Base-by-base conservation (phyloP, 768 basidiomycete species). In the Mycena amicta region DNA sequence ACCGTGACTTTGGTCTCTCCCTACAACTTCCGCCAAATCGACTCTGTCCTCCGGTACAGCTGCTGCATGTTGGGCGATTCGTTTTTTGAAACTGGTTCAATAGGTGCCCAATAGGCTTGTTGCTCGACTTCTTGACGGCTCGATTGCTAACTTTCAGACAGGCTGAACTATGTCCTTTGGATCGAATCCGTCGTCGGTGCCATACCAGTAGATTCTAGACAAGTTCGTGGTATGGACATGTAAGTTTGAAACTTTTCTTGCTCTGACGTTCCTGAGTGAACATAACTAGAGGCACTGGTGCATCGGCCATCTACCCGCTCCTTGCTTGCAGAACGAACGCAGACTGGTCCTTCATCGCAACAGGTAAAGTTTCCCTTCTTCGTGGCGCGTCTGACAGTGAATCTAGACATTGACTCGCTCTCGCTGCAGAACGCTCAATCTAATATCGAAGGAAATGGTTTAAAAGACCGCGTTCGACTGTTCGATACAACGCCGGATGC, bases 141-240 rank as follows among this genome's bases (percentile, higher is more conserved):
- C 13, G 28, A 20, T 51, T 16, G 23, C 18, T 37, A 12, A 52
- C 41, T 45, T 3, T 46, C 40, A 12, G 49, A 16, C 61, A 93
- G 94, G 64, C 71, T 95, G 43, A 94, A 97, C 70, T 97, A 97
- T 66, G 76, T 96, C 4, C 79, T 94, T 4, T 92, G 91, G 91
- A 75, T 93, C 23, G 85, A 92, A 73, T 89, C 93, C 66, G 77
- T 93, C 47, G 59, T 89, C 5, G 61, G 68, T 22, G 72, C 74
- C 3, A 68, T 75, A 29, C 50, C 59, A 52, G 58, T 55, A 4
- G 60, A 59, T 13, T 30, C 53, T 13, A 52, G 33, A 0, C 53
- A 58, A 11, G 68, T 88, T 15, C 72, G 70, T 6, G 90, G 87
- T 0, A 69, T 92, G 13, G 93, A 95, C 65, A 82, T 95, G 94